Evolutionary conservation across 441 rosid genomes (phyloP), one percentile per base, ranked within the genome.

Genomic region (Eruca vesicaria): DNA sequence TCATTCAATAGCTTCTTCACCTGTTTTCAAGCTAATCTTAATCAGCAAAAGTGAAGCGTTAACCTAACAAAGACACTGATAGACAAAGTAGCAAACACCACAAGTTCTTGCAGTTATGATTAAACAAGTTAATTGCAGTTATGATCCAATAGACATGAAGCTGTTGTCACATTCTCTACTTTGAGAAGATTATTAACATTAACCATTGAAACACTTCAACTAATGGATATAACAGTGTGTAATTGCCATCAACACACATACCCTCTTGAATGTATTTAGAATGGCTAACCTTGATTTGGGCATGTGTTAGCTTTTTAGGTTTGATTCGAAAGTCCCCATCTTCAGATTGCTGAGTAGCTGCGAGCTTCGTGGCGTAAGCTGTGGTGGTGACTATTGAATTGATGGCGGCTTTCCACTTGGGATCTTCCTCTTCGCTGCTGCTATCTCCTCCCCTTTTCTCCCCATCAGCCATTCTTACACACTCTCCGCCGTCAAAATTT

Each of bases 321-420:
- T 85, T 82, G 48, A 33, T 61, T 29, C 71, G 41, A 64, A 58
- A 72, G 14, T 76, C 78, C 23, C 73, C 77, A 35, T 78, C 80
- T 64, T 78, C 82, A 7, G 35, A 8, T 12, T 64, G 43, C 66
- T 33, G 86, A 73, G 70, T 52, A 64, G 28, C 58, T 63, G 41
- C 29, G 4, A 68, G 75, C 71, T 79, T 79, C 18, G 68, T 5
- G 56, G 75, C 83, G 72, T 77, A 84, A 61, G 80, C 73, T 52
- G 87, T 88, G 58, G 91, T 78, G 56, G 88, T 77, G 11, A 83
- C 94, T 38, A 92, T 78, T 0, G 96, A 94, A 36, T 84, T 81
- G 52, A 94, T 88, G 36, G 96, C 94, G n/a, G 94, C 90, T 80
- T 78, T 90, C 97, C 94, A 92, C 77, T 87, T 84, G 23, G 88